A percentile compares a stretch with the other conserved stretches of the same genome.
Evolutionary conservation across 2,329 filamentous ascomycete species (phyloP).

Genomic region (Pseudogymnoascus sp.): DNA sequence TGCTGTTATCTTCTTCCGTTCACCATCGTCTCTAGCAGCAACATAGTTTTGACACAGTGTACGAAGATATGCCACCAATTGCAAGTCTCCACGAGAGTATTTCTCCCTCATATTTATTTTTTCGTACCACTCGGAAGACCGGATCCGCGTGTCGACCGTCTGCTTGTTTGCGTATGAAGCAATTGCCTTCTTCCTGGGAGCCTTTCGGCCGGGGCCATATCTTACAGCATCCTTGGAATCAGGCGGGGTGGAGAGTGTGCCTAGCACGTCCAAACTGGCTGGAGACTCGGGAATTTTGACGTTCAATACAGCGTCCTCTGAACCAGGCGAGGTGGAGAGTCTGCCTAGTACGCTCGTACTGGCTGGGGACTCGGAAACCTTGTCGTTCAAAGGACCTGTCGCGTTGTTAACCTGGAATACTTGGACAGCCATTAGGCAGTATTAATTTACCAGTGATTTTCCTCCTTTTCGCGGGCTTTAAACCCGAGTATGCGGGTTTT

Average conservation of each 20-base stretch:
- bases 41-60: constrained; percentile 14
- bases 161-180: constrained; percentile 5
- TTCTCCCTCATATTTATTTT: constrained; percentile 11
- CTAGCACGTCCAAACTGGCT: neutral
- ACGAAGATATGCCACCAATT: constrained; percentile 12
- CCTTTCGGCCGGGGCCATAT: constrained; percentile 10
- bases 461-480: neutral
- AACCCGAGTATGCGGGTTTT: neutral
- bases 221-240: neutral
- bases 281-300: neutral
- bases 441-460: neutral
- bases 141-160: constrained; percentile 8
- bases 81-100: constrained; percentile 9
- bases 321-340: neutral
- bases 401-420: neutral
- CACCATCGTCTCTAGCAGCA: neutral
- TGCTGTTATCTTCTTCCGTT: constrained; percentile 2
- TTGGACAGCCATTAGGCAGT: neutral
- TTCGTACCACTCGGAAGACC: constrained; percentile 13
- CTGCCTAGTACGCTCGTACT: neutral
- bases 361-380: neutral
- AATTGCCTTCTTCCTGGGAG: constrained; percentile 2
- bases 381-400: neutral
- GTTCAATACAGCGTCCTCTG: neutral
- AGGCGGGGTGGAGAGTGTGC: neutral